A percentile compares a stretch with the other conserved stretches of the same genome.
phyloP scores from a whole-genome alignment of 2,329 filamentous ascomycete species.

The Trichoderma arundinaceum region DNA sequence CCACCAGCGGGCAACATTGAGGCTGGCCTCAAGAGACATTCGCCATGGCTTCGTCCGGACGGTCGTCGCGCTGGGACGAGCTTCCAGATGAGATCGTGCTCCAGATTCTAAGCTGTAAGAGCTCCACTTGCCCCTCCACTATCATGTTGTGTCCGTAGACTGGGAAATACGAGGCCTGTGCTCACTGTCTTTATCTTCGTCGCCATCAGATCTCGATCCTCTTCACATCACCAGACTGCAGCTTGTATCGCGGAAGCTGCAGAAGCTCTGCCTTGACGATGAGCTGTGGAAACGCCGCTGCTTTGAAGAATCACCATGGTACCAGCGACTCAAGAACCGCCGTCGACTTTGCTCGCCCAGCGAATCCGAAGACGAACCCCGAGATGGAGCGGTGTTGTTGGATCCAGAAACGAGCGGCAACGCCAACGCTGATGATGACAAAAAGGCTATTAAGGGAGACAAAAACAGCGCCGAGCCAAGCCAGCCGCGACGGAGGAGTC shows the following conservation, averaged over 20 bases:
- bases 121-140: conserved; percentile 17
- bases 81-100: conserved; percentile 69
- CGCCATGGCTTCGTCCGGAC: conserved; percentile 39
- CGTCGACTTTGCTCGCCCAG: conserved; percentile 42
- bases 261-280: conserved; percentile 72
- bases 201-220: conserved; percentile 45
- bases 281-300: conserved; percentile 77
- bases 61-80: conserved; percentile 48
- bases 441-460: neutral
- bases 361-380: conserved; percentile 25
- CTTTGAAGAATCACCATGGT: conserved; percentile 71
- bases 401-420: conserved; percentile 32
- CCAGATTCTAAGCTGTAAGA: conserved; percentile 67
- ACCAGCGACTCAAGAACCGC: conserved; percentile 61
- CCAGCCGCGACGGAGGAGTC: conserved; percentile 4
- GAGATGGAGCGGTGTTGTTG: conserved; percentile 45
- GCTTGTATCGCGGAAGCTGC: conserved; percentile 69
- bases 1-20: conserved; percentile 29
- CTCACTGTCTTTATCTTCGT: conserved; percentile 20
- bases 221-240: conserved; percentile 66
- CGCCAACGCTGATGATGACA: conserved; percentile 35
- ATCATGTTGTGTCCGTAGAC: conserved; percentile 9
- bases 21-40: conserved; percentile 30
- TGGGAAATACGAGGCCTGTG: conserved; percentile 32
- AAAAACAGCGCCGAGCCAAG: conserved; percentile 6